Conservation (phyloP, 805 yeast genomes). For the Nakazawaea populi region DNA sequence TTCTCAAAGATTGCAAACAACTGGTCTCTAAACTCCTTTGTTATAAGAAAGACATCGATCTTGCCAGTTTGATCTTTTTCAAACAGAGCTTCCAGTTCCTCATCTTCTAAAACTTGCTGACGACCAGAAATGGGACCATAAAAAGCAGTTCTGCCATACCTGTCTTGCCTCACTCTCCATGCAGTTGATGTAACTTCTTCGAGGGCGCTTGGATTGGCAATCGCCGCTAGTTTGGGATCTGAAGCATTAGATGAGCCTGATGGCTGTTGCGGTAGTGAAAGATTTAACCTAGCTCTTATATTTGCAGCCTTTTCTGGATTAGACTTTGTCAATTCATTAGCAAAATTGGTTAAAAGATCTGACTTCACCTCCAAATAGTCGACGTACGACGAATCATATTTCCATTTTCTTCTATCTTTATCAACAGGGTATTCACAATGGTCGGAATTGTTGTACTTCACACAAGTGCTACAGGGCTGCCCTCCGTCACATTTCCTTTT, state of each 20-base stretch:
- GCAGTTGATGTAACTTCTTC: conserved; percentile 27
- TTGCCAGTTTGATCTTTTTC: conserved; percentile 7
- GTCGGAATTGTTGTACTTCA: conserved; percentile 15
- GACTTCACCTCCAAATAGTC: conserved; percentile 24
- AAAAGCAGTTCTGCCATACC: conserved; percentile 22
- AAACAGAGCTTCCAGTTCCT: conserved; percentile 6
- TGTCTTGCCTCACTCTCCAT: conserved; percentile 25
- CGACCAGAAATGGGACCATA: conserved; percentile 30
- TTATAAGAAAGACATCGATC: conserved; percentile 12
- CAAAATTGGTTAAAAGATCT: conserved; percentile 22
- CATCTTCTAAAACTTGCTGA: conserved; percentile 21
- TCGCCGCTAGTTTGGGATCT: conserved; percentile 8
- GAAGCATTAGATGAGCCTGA: conserved; percentile 6
- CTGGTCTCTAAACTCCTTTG: conserved; percentile 4
- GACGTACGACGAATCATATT: conserved; percentile 25
- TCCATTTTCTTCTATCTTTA: conserved; percentile 23
- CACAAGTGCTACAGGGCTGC: conserved; percentile 24
- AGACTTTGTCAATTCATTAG: conserved; percentile 17
- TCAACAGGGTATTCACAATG: conserved; percentile 20
- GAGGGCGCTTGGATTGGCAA: conserved; percentile 22
- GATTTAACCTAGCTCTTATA: conserved; percentile 4
- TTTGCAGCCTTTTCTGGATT: conserved; percentile 14
- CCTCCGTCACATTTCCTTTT: conserved; percentile 25
- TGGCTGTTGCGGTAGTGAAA: conserved; percentile 13
- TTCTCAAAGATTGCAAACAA: conserved; percentile 17